Evolutionary conservation across 202 grass and related monocot species (phyloP), one percentile per base, ranked within the genome.

Genomic region (Panicum virgatum): DNA sequence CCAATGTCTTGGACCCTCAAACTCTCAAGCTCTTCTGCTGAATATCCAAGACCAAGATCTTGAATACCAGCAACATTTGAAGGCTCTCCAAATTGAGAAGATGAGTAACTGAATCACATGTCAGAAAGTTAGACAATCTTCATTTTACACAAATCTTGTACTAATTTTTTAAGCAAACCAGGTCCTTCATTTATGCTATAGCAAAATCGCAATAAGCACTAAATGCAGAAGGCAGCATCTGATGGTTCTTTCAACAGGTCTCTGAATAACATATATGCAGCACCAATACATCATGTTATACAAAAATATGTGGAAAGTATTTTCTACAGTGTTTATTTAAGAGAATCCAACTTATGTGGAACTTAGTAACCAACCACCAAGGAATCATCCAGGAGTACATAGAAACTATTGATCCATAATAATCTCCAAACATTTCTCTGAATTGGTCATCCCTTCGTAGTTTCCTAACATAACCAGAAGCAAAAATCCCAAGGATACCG

Each of bases 1-100:
- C 92, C 90, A 65, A 97, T 73, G 75, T 94, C 87, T 90, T 98
- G 94, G 69, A 90, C 69, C 65, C 86, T 87, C 53, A 87, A 74
- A 76, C 43, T 62, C 46, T 94, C 86, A 9, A 94, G 89, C 47
- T 89, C 89, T 67, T 91, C 88, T 1, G 73, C 18, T 61, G 89
- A 89, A 79, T 91, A 91, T 62, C 84, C 86, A 82, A 82, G 61
- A 82, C 70, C 66, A 19, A 89, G 65, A 77, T 94, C 88, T 52
- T 94, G 82, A 72, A 73, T 74, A 30, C 58, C 72, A 66, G 75
- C 83, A 80, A 42, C 29, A 84, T 89, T 90, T 48, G 88, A 69
- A 71, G 87, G 29, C 52, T 82, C 90, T 81, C 88, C 94, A 69
- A 88, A 85, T 79, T 89, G 95, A 84, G 91, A 94, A 51, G 94